Percentiles rank a stretch among this genome's conserved stretches.
Evolutionary conservation across 116 monocot genomes (phyloP).

Genomic region (Iris pallida): DNA sequence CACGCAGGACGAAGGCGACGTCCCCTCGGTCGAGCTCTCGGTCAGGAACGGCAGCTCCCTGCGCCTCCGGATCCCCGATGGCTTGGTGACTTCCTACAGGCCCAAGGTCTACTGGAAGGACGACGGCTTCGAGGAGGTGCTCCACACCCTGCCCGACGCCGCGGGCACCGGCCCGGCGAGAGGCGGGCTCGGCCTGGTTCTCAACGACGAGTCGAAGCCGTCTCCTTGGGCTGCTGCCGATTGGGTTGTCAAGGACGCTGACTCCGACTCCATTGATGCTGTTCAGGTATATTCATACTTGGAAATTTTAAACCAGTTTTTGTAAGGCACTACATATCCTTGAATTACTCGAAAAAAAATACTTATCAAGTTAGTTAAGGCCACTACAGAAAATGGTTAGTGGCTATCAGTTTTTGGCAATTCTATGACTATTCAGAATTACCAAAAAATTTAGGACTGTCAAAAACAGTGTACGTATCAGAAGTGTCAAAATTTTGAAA

Average conservation of each 20-base stretch:
- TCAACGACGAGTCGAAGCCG: slow-evolving; percentile 26
- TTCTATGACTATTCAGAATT: too few species aligned
- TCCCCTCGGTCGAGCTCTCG: slow-evolving; percentile 32
- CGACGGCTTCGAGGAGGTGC: slow-evolving; percentile 53
- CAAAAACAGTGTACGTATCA: too few species aligned
- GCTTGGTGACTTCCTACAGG: slow-evolving; percentile 56
- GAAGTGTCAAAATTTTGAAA: too few species aligned
- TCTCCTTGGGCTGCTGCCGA: slow-evolving; percentile 41
- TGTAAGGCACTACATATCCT: too few species aligned
- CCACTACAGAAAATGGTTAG: too few species aligned
- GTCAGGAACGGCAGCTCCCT: slow-evolving; percentile 59
- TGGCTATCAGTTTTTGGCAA: too few species aligned
- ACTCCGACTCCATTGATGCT: slow-evolving; percentile 64
- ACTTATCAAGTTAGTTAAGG: too few species aligned
- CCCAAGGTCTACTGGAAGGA: slow-evolving; percentile 72
- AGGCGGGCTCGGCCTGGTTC: slow-evolving; percentile 49
- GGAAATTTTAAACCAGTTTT: too few species aligned
- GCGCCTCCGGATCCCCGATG: slow-evolving; percentile 40
- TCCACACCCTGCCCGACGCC: slow-evolving; percentile 23
- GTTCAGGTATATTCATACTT: slow-evolving; percentile 38
- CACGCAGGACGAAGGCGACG: slow-evolving; percentile 21
- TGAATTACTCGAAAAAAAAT: too few species aligned
- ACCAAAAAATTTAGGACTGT: too few species aligned
- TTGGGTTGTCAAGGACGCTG: slow-evolving; percentile 50
- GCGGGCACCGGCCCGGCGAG: slow-evolving; percentile 12